phyloP scores from a whole-genome alignment of 768 basidiomycete species.

The Mycena amicta region DNA sequence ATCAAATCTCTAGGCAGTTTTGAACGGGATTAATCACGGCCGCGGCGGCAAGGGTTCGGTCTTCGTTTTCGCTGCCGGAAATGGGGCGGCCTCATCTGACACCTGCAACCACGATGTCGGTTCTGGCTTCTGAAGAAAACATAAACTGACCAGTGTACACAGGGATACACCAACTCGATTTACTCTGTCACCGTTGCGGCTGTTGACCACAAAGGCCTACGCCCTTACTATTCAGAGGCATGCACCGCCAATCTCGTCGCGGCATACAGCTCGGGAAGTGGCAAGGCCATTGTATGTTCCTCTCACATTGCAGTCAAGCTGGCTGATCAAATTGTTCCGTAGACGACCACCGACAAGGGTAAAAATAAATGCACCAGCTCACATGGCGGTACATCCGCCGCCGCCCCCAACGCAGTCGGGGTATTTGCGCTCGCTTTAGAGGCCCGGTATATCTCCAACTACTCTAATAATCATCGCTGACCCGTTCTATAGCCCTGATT shows the following conservation, averaged over 20 bases:
- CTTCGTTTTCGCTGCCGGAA: slow-evolving; percentile 97
- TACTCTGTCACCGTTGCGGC: slow-evolving; percentile 95
- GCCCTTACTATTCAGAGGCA: slow-evolving; percentile 96
- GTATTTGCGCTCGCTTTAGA: slow-evolving; percentile 90
- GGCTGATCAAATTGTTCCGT: background rate
- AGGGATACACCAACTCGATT: slow-evolving; percentile 98
- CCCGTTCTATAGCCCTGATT: slow-evolving; percentile 66
- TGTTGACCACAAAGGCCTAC: slow-evolving; percentile 87
- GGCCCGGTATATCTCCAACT: slow-evolving; percentile 59
- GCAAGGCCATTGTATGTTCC: slow-evolving; percentile 81
- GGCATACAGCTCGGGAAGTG: slow-evolving; percentile 92
- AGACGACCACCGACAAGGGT: slow-evolving; percentile 96
- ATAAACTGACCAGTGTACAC: no score
- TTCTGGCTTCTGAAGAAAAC: no score
- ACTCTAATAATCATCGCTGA: slow-evolving; percentile 4
- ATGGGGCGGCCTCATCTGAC: slow-evolving; percentile 88
- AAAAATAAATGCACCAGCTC: slow-evolving; percentile 74
- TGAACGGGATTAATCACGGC: slow-evolving; percentile 91
- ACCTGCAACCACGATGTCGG: slow-evolving; percentile 99
- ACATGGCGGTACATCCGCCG: slow-evolving; percentile 97
- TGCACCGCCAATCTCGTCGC: slow-evolving; percentile 97
- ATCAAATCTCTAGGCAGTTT: slow-evolving; percentile 68
- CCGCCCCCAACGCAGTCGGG: slow-evolving; percentile 94
- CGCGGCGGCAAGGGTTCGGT: slow-evolving; percentile 89
- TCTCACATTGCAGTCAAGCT: no score